Percentiles rank a stretch among this genome's conserved stretches.
Evolutionary conservation across 257 asterid species (phyloP).

Genomic region (Solanum bukasovii): DNA sequence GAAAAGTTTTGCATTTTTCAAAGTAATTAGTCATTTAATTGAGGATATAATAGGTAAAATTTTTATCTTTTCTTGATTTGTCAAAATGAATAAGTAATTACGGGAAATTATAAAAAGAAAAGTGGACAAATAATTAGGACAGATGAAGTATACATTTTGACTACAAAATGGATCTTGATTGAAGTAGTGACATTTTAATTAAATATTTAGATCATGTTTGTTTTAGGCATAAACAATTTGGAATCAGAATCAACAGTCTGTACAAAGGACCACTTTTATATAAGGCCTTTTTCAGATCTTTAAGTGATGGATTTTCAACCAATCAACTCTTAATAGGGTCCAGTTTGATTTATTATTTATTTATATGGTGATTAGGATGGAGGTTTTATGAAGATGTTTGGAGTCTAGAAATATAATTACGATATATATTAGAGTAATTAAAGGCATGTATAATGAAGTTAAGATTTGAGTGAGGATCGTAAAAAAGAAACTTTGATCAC

Average conservation of each 20-base stretch:
- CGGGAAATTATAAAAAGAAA: no score
- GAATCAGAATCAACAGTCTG: not conserved
- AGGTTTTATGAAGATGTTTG: not conserved
- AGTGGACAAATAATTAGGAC: no score
- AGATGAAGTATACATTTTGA: not conserved
- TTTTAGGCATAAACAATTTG: not conserved
- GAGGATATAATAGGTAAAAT: no score
- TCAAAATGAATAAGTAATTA: no score
- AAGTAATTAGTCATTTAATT: no score
- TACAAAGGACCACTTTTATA: not conserved
- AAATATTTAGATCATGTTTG: not conserved
- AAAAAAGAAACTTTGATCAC: not conserved
- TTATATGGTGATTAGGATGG: not conserved
- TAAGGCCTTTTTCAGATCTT: not conserved
- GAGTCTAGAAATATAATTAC: no score
- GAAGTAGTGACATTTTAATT: not conserved
- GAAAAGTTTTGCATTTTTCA: no score
- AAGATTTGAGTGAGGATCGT: no score
- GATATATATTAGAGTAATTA: not conserved
- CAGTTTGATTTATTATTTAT: not conserved
- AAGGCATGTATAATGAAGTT: no score
- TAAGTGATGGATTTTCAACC: not conserved
- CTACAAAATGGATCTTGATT: not conserved
- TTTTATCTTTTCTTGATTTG: no score
- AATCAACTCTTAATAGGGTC: not conserved